A percentile compares a stretch with the other conserved stretches of the same genome.
Evolutionary conservation across 345 rosid species (phyloP).

Genomic region (Acer campestre): DNA sequence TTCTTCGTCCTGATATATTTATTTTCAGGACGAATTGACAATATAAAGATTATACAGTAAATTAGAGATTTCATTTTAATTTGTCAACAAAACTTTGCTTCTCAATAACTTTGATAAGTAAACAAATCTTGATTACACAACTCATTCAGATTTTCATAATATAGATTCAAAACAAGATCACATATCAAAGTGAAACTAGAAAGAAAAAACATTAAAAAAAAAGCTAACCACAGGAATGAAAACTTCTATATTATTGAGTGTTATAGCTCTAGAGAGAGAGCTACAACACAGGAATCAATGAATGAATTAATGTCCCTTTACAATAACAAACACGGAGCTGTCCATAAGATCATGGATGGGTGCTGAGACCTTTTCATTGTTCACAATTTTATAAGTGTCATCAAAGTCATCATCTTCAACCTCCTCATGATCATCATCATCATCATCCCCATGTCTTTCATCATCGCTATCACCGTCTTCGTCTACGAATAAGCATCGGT

Average conservation of each 20-base stretch:
- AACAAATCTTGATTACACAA: too few species aligned
- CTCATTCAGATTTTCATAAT: background rate
- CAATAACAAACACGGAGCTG: background rate
- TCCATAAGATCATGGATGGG: background rate
- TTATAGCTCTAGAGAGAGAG: too few species aligned
- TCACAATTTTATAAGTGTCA: constrained; percentile 36
- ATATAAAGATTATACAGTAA: too few species aligned
- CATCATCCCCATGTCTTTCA: too few species aligned
- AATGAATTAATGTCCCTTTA: background rate
- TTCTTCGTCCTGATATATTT: too few species aligned
- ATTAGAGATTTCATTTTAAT: too few species aligned
- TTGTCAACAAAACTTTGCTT: too few species aligned
- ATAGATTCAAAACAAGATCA: background rate
- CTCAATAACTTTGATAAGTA: too few species aligned
- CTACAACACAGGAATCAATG: too few species aligned
- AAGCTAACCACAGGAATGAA: background rate
- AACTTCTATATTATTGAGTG: too few species aligned
- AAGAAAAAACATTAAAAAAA: background rate
- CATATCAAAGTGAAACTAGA: too few species aligned
- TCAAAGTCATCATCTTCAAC: constrained; percentile 33
- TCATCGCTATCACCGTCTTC: background rate
- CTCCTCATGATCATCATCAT: background rate
- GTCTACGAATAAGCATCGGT: background rate
- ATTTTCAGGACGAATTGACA: too few species aligned
- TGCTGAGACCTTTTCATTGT: constrained; percentile 9